Base-by-base conservation (phyloP, 805 yeast species). In the Starmerella asiatica region DNA sequence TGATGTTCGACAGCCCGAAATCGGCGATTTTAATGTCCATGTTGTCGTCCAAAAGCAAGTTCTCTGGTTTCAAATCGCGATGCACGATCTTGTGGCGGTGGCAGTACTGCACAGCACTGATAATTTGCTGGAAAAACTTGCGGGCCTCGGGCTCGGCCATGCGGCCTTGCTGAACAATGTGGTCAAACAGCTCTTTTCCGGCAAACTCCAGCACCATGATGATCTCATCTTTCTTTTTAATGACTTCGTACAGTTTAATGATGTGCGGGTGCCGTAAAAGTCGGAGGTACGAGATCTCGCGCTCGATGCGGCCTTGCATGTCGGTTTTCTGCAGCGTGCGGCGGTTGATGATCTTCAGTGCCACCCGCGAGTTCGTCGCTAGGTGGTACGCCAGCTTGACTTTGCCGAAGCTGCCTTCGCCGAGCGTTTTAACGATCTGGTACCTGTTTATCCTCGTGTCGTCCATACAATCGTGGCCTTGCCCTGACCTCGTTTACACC, bases 151-250 rank as follows among this genome's bases (percentile, higher is more conserved):
- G 73, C 60, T 88, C 97, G 29, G 77, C 75, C 94, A 86, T 80
- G 54, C 81, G 76, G 28, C 94, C 96, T 55, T 84, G 72, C 56
- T 86, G 95, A 14, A 86, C 94, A 59, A 86, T 88, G 57, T 88
- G 86, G 55, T 88, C 97, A 55, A 88, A 88, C 53, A 88, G 70
- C 62, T 86, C 97, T 51, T 83, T 83, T n/a, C 94, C 94, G 1
- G 96, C 97, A 56, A 73, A 88, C 62, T 88, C 97, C 55, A 88
- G 84, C 21, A 88, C 97, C 95, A 88, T 88, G 53, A 88, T 81
- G 51, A 88, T 88, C 56, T 88, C 97, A 52, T 88, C 95, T 53
- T 82, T 82, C 32, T 93, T 80, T 60, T 86, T 86, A 58, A 88
- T 86, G 32, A 88, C 97, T 59, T 88, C 97, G 62, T 85, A 86